Evolutionary conservation across 2,329 filamentous ascomycete genomes (phyloP), one percentile per base, ranked within the genome.

Genomic region (Rutstroemia sydowiana): DNA sequence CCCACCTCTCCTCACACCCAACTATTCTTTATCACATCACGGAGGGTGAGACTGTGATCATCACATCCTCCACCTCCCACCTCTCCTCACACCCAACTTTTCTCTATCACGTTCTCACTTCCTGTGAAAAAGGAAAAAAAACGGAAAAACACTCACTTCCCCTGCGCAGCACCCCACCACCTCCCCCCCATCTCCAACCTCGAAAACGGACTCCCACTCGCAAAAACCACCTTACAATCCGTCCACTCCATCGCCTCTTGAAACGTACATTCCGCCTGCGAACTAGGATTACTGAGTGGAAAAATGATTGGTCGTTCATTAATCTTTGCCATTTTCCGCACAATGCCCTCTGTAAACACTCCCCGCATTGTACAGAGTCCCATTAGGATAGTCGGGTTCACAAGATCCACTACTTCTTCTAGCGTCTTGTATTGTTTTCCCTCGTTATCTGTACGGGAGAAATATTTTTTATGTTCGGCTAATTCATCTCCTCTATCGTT

Each of bases 191-290:
- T 73, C 0, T 76, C 78, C 52, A 79, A 78, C 18, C 92, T 86
- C 0, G 87, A 84, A 64, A 93, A 95, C 0, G 90, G 89, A 20
- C 85, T 89, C 4, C 90, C 90, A 0, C 89, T 95, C 0, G 89
- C 88, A 8, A 92, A 83, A 4, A 95, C 75, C 0, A 81, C 88
- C 56, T 79, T 81, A 2, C 88, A 88, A 44, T 85, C 70, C 0
- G 88, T 93, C 87, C 88, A 93, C 3, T 79, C 69, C 51, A 85
- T 81, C 14, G 95, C 71, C 64, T 95, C 87, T 16, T 80, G 73
- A 0, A 90, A 90, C 9, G 83, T 79, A 4, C 88, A 90, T 67
- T 95, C 89, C 63, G 93, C 87, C 0, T 95, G 78, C n/a, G n/a
- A n/a, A 3, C 78, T 75, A 0, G 89, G 90, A 66, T 95, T 95